Conservation (phyloP, 805 yeast species). For the Candida arabinofermentans region DNA sequence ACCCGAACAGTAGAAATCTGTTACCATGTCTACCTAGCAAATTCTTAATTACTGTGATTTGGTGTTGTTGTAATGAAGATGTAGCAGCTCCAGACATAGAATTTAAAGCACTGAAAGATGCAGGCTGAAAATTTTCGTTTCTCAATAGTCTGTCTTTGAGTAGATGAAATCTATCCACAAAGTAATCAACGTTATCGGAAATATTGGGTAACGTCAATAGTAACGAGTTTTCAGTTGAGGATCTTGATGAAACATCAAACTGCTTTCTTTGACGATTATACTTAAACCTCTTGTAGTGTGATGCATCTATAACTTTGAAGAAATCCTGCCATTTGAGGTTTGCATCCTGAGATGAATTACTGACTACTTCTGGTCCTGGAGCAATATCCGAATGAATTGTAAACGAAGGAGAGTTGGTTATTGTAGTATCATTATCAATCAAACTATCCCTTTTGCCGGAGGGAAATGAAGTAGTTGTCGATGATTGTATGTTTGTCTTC, state of each 20-base stretch:
- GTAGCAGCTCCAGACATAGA: conserved; percentile 33
- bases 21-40: conserved; percentile 80
- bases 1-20: conserved; percentile 73
- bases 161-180: conserved; percentile 54
- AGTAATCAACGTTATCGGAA: conserved; percentile 36
- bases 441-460: conserved; percentile 5
- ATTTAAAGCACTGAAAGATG: conserved; percentile 39
- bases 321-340: conserved; percentile 66
- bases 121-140: conserved; percentile 67
- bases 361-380: conserved; percentile 47
- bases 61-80: conserved; percentile 15
- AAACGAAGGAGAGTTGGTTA: conserved; percentile 1
- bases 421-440: conserved; percentile 1
- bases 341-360: not conserved
- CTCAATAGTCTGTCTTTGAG: conserved; percentile 69
- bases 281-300: conserved; percentile 56
- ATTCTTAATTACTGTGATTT: conserved; percentile 74
- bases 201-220: conserved; percentile 19
- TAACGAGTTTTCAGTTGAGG: not conserved
- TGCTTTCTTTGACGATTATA: conserved; percentile 64
- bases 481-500: conserved; percentile 11
- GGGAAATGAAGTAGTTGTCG: conserved; percentile 1
- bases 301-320: conserved; percentile 61
- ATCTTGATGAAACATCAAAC: conserved; percentile 38
- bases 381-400: conserved; percentile 12